Percentiles rank a stretch among this genome's conserved stretches.
Conservation (phyloP, 768 basidiomycete genomes). For the Phlegmacium glaucopus region DNA sequence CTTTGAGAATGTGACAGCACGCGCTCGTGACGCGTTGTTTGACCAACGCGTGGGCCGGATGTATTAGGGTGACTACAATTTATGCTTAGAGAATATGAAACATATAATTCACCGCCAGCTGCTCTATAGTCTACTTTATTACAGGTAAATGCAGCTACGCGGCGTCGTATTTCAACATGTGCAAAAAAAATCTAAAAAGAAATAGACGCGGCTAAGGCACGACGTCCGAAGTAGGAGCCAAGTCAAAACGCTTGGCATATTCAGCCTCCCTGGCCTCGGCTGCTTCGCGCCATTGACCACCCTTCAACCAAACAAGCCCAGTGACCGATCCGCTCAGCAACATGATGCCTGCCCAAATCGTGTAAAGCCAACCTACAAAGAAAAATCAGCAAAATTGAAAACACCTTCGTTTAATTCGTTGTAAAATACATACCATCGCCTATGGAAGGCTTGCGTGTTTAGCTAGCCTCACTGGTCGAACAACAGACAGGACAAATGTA, state of each 20-base stretch:
- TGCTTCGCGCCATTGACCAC: slow-evolving; percentile 52
- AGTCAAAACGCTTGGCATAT: not conserved
- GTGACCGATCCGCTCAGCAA: slow-evolving; percentile 50
- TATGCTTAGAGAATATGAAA: too few relatives aligned
- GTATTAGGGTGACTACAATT: too few relatives aligned
- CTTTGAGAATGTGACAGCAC: too few relatives aligned
- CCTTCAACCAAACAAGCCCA: slow-evolving; percentile 58
- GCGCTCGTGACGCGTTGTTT: too few relatives aligned
- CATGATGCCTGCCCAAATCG: slow-evolving; percentile 54
- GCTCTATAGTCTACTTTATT: too few relatives aligned
- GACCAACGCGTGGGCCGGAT: too few relatives aligned
- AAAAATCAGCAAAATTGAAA: not conserved
- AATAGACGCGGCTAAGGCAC: too few relatives aligned
- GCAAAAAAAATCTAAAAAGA: too few relatives aligned
- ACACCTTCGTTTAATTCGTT: not conserved
- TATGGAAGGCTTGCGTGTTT: not conserved
- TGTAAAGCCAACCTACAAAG: slow-evolving; percentile 57
- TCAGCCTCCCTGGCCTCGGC: slow-evolving; percentile 41
- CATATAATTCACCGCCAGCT: too few relatives aligned
- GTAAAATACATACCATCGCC: slow-evolving; percentile 58
- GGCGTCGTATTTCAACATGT: too few relatives aligned
- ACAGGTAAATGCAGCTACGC: too few relatives aligned
- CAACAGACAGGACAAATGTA: too few relatives aligned
- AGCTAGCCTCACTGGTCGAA: not conserved
- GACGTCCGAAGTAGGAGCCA: not conserved